Evolutionary conservation across 2,329 filamentous ascomycete genomes (phyloP).

Genomic region (Leptographium flavum): DNA sequence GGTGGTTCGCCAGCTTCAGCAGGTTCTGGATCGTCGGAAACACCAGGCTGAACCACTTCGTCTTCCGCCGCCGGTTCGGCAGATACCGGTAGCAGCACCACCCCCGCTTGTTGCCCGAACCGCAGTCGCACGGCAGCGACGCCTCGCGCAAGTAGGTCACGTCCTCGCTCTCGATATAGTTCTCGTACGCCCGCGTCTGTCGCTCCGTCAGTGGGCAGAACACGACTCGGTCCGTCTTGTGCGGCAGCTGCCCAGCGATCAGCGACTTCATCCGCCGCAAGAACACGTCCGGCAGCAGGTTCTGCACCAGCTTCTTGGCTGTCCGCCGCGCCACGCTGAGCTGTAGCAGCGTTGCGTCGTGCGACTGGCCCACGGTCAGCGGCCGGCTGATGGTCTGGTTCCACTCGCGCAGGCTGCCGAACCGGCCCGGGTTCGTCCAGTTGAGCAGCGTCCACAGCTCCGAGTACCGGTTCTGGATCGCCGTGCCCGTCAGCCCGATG

Average conservation of each 20-base stretch:
- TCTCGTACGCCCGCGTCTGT: conserved; percentile 72
- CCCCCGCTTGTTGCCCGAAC: conserved; percentile 54
- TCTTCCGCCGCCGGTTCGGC: conserved; percentile 37
- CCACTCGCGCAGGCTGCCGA: conserved; percentile 58
- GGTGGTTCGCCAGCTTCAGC: conserved; percentile 82
- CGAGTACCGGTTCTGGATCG: conserved; percentile 96
- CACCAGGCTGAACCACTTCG: conserved; percentile 55
- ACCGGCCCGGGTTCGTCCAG: conserved; percentile 79
- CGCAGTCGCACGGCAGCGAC: conserved; percentile 55
- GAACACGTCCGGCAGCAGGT: conserved; percentile 81
- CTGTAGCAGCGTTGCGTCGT: conserved; percentile 75
- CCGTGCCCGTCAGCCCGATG: conserved; percentile 86
- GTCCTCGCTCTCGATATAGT: conserved; percentile 59
- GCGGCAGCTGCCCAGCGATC: conserved; percentile 83
- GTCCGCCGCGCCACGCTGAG: conserved; percentile 69
- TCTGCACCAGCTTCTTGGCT: conserved; percentile 71
- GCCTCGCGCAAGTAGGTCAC: conserved; percentile 55
- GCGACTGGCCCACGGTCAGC: conserved; percentile 75
- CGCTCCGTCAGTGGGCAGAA: conserved; percentile 82
- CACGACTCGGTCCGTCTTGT: conserved; percentile 86
- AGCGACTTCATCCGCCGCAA: conserved; percentile 83
- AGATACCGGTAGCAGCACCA: conserved; percentile 62
- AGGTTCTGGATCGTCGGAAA: conserved; percentile 75
- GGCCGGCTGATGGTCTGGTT: conserved; percentile 63
- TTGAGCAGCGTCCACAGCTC: conserved; percentile 93